Base-by-base conservation (phyloP, 495 filamentous ascomycete species). In the Monascus purpureus region DNA sequence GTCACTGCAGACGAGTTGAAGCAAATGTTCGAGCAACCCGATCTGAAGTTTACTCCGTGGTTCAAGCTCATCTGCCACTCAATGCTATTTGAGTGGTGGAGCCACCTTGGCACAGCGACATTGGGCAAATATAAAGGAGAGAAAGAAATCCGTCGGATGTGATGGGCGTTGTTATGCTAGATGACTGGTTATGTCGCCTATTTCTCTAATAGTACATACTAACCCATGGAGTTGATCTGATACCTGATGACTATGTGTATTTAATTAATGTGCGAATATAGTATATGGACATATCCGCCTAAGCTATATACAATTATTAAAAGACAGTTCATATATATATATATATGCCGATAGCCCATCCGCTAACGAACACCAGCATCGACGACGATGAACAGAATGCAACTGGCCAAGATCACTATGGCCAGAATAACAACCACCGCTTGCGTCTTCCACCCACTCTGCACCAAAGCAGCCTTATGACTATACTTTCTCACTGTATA, bases 61-160 rank as follows among this genome's bases (percentile, higher is more conserved):
- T 99, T 99, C 67, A 94, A 93, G 70, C 74, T 99, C 41, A 96
- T 99, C 49, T 99, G 92, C 67, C 58, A 95, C 43, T 85, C 82
- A 31, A 82, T 96, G 85, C 72, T 99, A 27, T 96, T 92, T 46
- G 86, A 96, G 53, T 99, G 90, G 90, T 99, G 90, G 90, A 71
- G 75, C 45, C 77, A 86, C 54, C 72, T 96, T 19, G 79, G 86
- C 38, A 64, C 68, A 16, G 68, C 77, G 4, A 59, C 67, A 2
- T 60, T 96, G 41, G 84, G 93, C 32, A 79, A 80, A 60, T 95
- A 90, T 62, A 71, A 65, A 56, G 76, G 77, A 40, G 86, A 96
- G 63, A 78, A 69, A 50, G 63, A 81, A 46, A 96, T 97, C 40
- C 72, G 82, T 28, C 74, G 90, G 37, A 95, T 97, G 90, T 77